Base-by-base conservation (phyloP, 805 yeast species). In the Saturnispora gosingensis region DNA sequence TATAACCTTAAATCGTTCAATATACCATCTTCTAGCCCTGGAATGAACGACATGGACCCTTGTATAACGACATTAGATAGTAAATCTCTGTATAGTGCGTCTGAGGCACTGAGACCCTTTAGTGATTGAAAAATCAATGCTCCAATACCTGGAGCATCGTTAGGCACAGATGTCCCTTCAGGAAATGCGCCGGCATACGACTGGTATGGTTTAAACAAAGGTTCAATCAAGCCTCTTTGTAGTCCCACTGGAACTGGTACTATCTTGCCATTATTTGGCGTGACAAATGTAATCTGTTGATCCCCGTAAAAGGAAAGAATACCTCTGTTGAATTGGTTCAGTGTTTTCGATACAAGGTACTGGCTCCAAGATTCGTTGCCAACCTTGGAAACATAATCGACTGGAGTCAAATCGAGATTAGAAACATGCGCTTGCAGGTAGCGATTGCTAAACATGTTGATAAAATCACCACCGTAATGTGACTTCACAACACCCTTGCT, bases 381-480 rank as follows among this genome's bases (percentile, higher is more conserved):
- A 15, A 20, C 6, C 27, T 38, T 39, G 8, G 40, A 28, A 16
- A 40, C 22, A 38, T 51, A 55, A 38, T 53, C 58, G 4, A 46
- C 16, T 3, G 55, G 55, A 18, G 53, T 42, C 24, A 55, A 45
- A 42, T 55, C 58, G 5, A 28, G 9, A 5, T 55, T 52, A 4
- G 49, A 11, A 4, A 53, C 39, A 27, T 47, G 43, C 18, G 54
- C 40, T 52, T 71, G 67, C 55, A 74, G 73, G 59, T 69, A 77
- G 48, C 77, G 71, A 56, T 76, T 66, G 2, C 82, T 71, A 67
- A 85, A 87, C 48, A 79, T 72, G 64, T 83, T 85, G 51, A 86
- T 65, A 64, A 84, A 90, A 64, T 89, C 91, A 9, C 97, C 98
- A 3, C 90, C 97, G 63, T 76, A 85, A 59, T 79, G 81, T 15